Percentiles rank a stretch among this genome's conserved stretches.
Conservation (phyloP, 2,329 filamentous ascomycete genomes). For the Aureobasidium sp. region DNA sequence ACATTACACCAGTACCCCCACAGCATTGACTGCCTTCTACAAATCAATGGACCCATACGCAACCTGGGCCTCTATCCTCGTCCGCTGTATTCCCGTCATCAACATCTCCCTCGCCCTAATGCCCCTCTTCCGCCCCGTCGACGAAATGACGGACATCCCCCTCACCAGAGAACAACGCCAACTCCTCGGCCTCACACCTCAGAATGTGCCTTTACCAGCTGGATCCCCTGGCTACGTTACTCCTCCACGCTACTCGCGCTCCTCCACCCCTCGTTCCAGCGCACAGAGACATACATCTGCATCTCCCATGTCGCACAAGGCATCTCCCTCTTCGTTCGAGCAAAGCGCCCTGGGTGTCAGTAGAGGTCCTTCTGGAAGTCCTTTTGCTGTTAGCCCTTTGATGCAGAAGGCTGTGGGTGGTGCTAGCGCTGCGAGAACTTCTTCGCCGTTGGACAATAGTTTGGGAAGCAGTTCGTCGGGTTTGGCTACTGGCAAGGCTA, state of each 20-base stretch:
- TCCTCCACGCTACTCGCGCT: conserved; percentile 77
- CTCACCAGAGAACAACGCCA: conserved; percentile 82
- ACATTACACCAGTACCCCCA: conserved; percentile 24
- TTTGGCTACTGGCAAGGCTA: conserved; percentile 55
- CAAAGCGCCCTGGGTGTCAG: conserved; percentile 12
- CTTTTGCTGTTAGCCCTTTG: conserved; percentile 41
- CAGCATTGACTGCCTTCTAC: background rate
- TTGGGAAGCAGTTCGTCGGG: conserved; percentile 46
- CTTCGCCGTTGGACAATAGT: conserved; percentile 25
- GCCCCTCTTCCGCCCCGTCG: conserved; percentile 63
- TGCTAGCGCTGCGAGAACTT: conserved; percentile 45
- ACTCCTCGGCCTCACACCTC: conserved; percentile 71
- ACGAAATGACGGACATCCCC: conserved; percentile 80
- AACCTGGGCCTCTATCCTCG: conserved; percentile 34
- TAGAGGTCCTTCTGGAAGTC: conserved; percentile 12
- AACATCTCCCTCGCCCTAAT: conserved; percentile 65
- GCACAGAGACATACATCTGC: conserved; percentile 7
- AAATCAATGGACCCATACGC: conserved; percentile 26
- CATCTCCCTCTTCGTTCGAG: conserved; percentile 13
- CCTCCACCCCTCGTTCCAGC: conserved; percentile 53
- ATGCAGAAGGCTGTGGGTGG: conserved; percentile 58
- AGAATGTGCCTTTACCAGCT: conserved; percentile 52
- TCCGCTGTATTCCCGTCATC: conserved; percentile 45
- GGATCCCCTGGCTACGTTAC: conserved; percentile 64
- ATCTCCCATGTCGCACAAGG: conserved; percentile 32